phyloP scores from a whole-genome alignment of 2,329 filamentous ascomycete species.

The Cladophialophora immunda region DNA sequence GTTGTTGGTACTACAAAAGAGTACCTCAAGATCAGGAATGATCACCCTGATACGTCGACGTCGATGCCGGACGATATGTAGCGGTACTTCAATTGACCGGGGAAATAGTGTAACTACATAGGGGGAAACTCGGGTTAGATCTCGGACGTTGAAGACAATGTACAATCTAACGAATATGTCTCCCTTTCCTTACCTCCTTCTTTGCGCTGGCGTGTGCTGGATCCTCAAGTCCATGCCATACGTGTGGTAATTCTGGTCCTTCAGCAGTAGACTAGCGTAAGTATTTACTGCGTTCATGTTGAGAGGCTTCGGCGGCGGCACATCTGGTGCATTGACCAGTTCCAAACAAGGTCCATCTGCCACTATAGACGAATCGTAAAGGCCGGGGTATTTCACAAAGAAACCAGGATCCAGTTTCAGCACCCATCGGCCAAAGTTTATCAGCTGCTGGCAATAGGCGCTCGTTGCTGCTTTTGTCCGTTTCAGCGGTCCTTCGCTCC shows the following conservation, averaged over 20 bases:
- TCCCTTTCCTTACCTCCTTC: neutral
- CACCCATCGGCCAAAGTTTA: conserved; percentile 8
- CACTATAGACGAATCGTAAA: conserved; percentile 6
- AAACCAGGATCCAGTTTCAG: conserved; percentile 5
- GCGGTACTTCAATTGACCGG: neutral
- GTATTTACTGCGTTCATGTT: conserved; percentile 3
- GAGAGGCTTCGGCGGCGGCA: neutral
- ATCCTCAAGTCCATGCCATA: conserved; percentile 7
- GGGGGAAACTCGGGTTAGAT: neutral
- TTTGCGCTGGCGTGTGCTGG: neutral
- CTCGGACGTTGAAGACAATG: neutral
- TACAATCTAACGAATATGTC: neutral
- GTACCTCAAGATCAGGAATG: neutral
- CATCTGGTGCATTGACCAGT: neutral
- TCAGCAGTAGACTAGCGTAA: conserved; percentile 2
- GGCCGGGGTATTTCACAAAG: conserved; percentile 5
- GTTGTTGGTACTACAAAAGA: no score
- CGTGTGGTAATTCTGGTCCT: conserved; percentile 8
- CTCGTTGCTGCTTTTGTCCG: conserved; percentile 8
- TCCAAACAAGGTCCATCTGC: neutral
- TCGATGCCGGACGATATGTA: neutral
- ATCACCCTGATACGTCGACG: neutral
- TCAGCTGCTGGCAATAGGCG: conserved; percentile 7
- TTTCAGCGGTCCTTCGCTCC: conserved; percentile 6
- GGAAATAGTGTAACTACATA: neutral